Percentiles rank a stretch among this genome's conserved stretches.
Conservation (phyloP, 2,329 filamentous ascomycete genomes). For the Trichoderma oligosporum region DNA sequence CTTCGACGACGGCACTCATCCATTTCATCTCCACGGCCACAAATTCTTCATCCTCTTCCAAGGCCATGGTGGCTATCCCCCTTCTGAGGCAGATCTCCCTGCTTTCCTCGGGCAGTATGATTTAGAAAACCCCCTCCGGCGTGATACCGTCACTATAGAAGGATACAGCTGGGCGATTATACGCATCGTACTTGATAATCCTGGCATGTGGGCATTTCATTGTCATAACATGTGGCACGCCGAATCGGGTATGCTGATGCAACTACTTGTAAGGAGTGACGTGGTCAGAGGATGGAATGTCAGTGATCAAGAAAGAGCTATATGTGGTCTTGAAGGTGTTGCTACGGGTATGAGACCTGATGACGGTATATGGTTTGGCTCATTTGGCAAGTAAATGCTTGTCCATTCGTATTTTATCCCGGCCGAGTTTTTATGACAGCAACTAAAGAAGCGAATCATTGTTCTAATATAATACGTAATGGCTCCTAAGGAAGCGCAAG, state of each 20-base stretch:
- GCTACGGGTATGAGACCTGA: constrained; percentile 32
- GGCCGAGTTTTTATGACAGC: too few species aligned
- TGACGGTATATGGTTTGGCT: constrained; percentile 38
- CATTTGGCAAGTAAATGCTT: constrained; percentile 21
- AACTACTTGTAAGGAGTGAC: constrained; percentile 42
- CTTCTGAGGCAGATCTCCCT: constrained; percentile 26
- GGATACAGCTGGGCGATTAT: constrained; percentile 54
- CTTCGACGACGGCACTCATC: constrained; percentile 49
- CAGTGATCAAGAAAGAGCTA: constrained; percentile 22
- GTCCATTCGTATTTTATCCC: not conserved
- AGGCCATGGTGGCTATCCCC: constrained; percentile 35
- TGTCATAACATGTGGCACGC: constrained; percentile 59
- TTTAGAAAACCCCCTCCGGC: constrained; percentile 31
- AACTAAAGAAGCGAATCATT: not conserved
- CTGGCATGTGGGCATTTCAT: constrained; percentile 56
- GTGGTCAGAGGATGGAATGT: constrained; percentile 29
- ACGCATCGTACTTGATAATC: constrained; percentile 54
- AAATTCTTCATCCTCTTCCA: constrained; percentile 47
- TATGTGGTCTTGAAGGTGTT: constrained; percentile 33
- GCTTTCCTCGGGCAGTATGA: constrained; percentile 27
- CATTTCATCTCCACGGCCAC: constrained; percentile 58
- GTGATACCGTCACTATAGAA: constrained; percentile 48
- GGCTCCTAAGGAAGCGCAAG: too few species aligned
- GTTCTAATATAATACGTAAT: too few species aligned
- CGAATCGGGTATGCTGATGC: constrained; percentile 57